Evolutionary conservation across 306 rosid species (phyloP).

Genomic region (Phaseolus lunatus): DNA sequence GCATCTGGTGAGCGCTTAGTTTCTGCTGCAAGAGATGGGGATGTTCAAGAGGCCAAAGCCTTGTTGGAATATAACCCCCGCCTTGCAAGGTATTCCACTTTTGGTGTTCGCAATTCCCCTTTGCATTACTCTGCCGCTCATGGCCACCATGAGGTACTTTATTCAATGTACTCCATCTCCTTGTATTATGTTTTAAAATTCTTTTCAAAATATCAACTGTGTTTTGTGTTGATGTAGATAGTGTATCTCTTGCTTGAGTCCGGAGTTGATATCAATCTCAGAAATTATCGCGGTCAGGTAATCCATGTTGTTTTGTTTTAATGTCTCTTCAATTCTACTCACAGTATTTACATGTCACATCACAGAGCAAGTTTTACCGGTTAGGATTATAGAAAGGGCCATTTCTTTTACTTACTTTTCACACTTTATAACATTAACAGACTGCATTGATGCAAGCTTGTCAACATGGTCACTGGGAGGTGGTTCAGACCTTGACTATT

Average conservation of each 20-base stretch:
- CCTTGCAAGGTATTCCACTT: constrained; percentile 89
- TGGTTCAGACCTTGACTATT: constrained; percentile 78
- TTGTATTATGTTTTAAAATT: constrained; percentile 23
- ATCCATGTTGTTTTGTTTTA: constrained; percentile 32
- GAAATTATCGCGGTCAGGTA: constrained; percentile 99
- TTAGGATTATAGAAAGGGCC: background rate
- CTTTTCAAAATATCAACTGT: constrained; percentile 22
- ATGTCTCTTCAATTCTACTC: constrained; percentile 27
- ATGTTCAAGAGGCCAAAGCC: constrained; percentile 96
- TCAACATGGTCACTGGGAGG: constrained; percentile 98
- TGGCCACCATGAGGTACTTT: constrained; percentile 94
- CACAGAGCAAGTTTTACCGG: background rate
- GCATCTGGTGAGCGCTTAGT: constrained; percentile 97
- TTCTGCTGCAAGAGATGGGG: constrained; percentile 99
- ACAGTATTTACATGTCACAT: constrained; percentile 17
- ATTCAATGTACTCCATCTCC: constrained; percentile 32
- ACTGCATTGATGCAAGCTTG: constrained; percentile 99
- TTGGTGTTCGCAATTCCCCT: constrained; percentile 96
- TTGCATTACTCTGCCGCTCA: constrained; percentile 98
- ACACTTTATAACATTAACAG: constrained; percentile 54
- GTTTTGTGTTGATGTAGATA: constrained; percentile 64
- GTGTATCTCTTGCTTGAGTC: constrained; percentile 86
- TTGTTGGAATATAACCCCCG: constrained; percentile 92
- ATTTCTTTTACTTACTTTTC: constrained; percentile 17
- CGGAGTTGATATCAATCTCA: constrained; percentile 90